Base-by-base conservation (phyloP, 2,329 filamentous ascomycete species). In the Epichloe hybrida region DNA sequence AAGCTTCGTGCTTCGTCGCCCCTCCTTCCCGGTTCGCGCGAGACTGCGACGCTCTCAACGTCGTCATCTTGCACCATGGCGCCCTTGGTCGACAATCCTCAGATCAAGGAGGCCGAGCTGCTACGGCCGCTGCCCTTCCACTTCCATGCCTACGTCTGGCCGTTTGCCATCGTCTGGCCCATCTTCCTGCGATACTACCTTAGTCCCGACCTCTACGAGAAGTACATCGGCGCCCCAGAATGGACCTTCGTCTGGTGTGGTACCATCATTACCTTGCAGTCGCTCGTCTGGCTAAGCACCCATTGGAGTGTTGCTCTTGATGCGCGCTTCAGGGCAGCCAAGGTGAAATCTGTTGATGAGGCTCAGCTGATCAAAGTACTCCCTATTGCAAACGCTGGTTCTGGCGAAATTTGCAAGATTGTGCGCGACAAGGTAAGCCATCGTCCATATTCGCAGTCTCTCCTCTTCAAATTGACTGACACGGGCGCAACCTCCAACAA, bases 171-270 rank as follows among this genome's bases (percentile, higher is more conserved):
- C 58, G 74, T 90, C 62, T 98, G 94, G 90, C 93, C 94, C 49
- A 72, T 86, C 61, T 97, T 97, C 69, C 79, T 95, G 57, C 81
- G 86, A 66, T 82, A 90, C 68, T 97, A 95, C 67, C 80, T 95
- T 50, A 85, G 81, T 21, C 75, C 82, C 54, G 84, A 88, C 50
- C 81, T 87, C 58, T 98, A 98, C 69, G 85, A 95, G 58, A 84
- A 83, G 64, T 83, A 97, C 72, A 94, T 98, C 57, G 81, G 86
- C 61, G 90, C 85, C n/a, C 83, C 86, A 59, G 93, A 98, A 75
- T 98, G 93, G 91, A 97, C 94, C 1, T 95, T 95, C 65, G 88
- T 98, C 55, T 98, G 88, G 83, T 80, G 85, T 57, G 91, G 86
- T 61, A 77, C 81, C 58, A 96, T 98, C 64, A 76, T 94, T 66